Evolutionary conservation across 1,139 yeast species (phyloP).

Genomic region (Candida sp.): DNA sequence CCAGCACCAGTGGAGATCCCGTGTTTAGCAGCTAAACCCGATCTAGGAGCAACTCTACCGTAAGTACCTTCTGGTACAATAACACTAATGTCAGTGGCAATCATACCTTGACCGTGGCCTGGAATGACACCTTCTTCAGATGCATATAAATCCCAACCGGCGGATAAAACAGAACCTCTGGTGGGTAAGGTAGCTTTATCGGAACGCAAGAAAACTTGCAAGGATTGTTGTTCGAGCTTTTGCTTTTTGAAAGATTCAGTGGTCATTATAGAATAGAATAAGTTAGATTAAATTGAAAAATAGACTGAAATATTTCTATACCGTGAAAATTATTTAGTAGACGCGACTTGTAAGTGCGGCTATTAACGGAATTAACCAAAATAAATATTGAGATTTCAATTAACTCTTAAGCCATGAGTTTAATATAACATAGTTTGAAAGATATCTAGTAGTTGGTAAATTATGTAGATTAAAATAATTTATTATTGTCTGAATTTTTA

Average conservation of each 20-base stretch:
- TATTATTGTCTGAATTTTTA: too few species aligned
- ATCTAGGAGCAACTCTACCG: conserved; percentile 96
- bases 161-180: conserved; percentile 86
- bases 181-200: conserved; percentile 83
- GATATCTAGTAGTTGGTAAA: too few species aligned
- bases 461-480: too few species aligned
- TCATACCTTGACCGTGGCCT: conserved; percentile 83
- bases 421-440: too few species aligned
- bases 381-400: too few species aligned
- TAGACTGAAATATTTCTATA: background rate
- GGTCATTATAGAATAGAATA: conserved; percentile 12
- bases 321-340: background rate
- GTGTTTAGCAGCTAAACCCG: conserved; percentile 92
- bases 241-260: conserved; percentile 19
- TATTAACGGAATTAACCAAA: too few species aligned
- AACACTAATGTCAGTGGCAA: conserved; percentile 80
- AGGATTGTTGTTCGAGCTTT: conserved; percentile 28
- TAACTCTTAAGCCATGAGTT: too few species aligned
- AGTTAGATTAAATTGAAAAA: background rate
- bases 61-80: conserved; percentile 92
- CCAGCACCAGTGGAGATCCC: conserved; percentile 99
- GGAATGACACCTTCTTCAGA: conserved; percentile 67
- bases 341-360: background rate
- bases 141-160: conserved; percentile 91
- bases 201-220: conserved; percentile 74